phyloP scores from a whole-genome alignment of 148 eudicot genomes.

The Mesembryanthemum crystallinum region DNA sequence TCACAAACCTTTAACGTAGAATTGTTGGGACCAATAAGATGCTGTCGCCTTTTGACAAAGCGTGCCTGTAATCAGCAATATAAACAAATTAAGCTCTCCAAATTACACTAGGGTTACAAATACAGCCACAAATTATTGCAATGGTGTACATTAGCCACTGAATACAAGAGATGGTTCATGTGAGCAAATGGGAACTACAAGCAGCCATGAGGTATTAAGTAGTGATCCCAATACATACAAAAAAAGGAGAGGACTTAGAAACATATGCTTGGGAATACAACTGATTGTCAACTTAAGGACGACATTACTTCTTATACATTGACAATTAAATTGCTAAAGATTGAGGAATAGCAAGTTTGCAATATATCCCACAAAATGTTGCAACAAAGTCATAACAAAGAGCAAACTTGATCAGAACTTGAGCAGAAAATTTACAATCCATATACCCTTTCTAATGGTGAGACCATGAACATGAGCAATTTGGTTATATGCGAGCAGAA shows the following conservation, averaged over 20 bases:
- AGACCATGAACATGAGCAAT: too few relatives aligned
- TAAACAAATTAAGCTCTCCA: slow-evolving; percentile 2
- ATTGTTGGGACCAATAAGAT: slow-evolving; percentile 87
- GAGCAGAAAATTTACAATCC: not conserved
- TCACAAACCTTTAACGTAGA: slow-evolving; percentile 79
- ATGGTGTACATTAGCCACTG: not conserved
- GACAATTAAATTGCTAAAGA: not conserved
- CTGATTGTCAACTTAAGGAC: not conserved
- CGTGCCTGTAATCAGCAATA: slow-evolving; percentile 60
- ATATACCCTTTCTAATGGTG: too few relatives aligned
- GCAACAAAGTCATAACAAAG: not conserved
- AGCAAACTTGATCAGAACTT: not conserved
- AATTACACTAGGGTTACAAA: not conserved
- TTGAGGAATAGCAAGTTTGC: not conserved
- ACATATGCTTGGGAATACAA: not conserved
- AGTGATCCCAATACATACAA: too few relatives aligned
- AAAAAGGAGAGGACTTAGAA: not conserved
- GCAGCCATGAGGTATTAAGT: too few relatives aligned
- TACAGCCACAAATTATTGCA: not conserved
- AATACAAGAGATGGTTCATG: not conserved
- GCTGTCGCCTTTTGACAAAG: slow-evolving; percentile 90
- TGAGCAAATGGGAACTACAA: not conserved
- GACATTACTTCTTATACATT: not conserved
- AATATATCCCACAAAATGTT: not conserved
- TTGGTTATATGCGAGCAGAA: too few relatives aligned